Evolutionary conservation across 352 stramenopile genomes (phyloP), one percentile per base, ranked within the genome.

Genomic region (Phytophthora nicotianae): DNA sequence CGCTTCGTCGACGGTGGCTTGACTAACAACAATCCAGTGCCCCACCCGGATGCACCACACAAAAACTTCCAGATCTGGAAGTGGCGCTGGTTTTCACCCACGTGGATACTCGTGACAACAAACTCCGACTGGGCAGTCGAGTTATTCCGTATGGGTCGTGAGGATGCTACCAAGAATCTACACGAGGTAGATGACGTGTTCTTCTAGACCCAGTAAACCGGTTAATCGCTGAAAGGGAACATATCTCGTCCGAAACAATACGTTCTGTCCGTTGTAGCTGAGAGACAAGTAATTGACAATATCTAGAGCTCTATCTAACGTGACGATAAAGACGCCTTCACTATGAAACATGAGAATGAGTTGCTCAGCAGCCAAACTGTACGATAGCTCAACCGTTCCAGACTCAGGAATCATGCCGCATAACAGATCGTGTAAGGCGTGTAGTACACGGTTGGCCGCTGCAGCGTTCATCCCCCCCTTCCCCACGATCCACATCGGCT

Each of bases 391-490:
- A n/a, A n/a, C n/a, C n/a, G n/a, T n/a, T n/a, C n/a, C n/a, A n/a
- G n/a, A n/a, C n/a, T n/a, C n/a, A n/a, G n/a, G n/a, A n/a, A n/a
- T n/a, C n/a, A n/a, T n/a, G n/a, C n/a, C n/a, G n/a, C n/a, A n/a
- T n/a, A n/a, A n/a, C n/a, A n/a, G n/a, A n/a, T n/a, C n/a, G 71
- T 60, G 23, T 64, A 70, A 0, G 75, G 68, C 11, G 67, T 68
- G 70, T 94, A 89, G 51, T 88, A 93, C 5, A 89, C 94, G 70
- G n/a, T 98, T 98, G 0, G 96, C 88, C 4, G 79, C 89, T 20
- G 96, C 89, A 13, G 91, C 83, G 27, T 86, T 95, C 89, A 98
- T 97, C 66, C 45, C 62, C 90, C 89, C 96, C 63, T n/a, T 83
- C 68, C 17, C 58, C 71, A n/a, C 75, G 74, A 64, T 92, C 77